Evolutionary conservation across 2,329 filamentous ascomycete genomes (phyloP), one percentile per base, ranked within the genome.

Genomic region (Fusarium graminum): DNA sequence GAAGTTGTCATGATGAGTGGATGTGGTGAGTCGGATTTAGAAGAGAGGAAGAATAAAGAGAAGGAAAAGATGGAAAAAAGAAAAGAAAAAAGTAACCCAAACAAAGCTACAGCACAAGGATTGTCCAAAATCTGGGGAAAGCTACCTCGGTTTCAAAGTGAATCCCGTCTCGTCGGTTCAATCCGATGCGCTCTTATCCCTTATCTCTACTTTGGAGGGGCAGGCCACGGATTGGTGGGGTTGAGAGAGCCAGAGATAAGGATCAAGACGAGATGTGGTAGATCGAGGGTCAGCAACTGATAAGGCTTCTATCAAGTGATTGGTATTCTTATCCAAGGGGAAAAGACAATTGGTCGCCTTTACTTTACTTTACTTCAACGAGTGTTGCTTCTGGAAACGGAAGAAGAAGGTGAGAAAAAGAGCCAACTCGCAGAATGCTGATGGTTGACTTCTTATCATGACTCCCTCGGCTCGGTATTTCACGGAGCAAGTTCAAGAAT

Each of bases 1-100:
- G 59, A 43, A 43, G 71, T 74, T 38, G 76, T 74, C 77, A 81
- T 80, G 54, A 62, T 68, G 68, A 53, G 25, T 25, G 49, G 40
- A 42, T 34, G 16, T n/a, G 34, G 26, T 32, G 53, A 34, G 29
- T 32, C 22, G 42, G 19, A 36, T 30, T 44, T 16, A 3, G 25
- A 29, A 16, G 41, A 61, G 26, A 36, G 11, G 39, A 38, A 40
- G 34, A 54, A 44, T 56, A 40, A 61, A 60, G 51, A 55, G 38
- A 53, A 52, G 43, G 42, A 19, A 54, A 61, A 45, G 45, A 52
- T 38, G 13, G 44, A 55, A 50, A 58, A 32, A 38, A 14, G 29
- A 64, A 59, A 43, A 26, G 22, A 28, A 22, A 38, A 52, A 45
- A 36, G 16, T 45, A 65, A 29, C 17, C 32, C 46, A 50, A 41